Conservation (phyloP, 139 green algal species). For the Dunaliella sp. region DNA sequence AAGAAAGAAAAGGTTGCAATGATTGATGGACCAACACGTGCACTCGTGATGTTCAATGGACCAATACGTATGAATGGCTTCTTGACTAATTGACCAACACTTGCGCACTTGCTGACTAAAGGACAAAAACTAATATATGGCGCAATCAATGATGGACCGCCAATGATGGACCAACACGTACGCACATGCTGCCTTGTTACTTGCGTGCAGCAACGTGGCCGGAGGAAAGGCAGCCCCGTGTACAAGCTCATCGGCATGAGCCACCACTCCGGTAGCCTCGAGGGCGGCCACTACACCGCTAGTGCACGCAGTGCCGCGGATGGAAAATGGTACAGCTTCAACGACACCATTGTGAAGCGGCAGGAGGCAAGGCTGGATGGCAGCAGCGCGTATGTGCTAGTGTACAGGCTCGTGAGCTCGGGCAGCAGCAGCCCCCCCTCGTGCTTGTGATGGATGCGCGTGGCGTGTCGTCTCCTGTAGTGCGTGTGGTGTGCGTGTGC, state of each 20-base stretch:
- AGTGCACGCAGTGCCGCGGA: constrained; percentile 32
- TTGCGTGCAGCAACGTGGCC: neutral
- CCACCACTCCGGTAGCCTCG: constrained; percentile 62
- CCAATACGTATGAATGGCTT: no score
- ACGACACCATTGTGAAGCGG: constrained; percentile 43
- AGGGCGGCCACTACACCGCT: constrained; percentile 70
- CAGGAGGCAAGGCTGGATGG: constrained; percentile 7
- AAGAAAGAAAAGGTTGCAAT: no score
- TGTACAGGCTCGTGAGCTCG: constrained; percentile 41
- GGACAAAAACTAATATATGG: no score
- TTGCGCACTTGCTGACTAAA: no score
- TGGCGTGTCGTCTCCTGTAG: neutral
- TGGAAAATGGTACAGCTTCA: constrained; percentile 59
- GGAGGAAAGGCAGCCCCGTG: constrained; percentile 18
- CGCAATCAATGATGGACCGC: no score
- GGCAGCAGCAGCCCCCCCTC: neutral
- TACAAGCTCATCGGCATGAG: constrained; percentile 59
- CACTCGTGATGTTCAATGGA: no score
- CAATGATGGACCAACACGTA: no score
- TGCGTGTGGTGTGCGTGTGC: neutral
- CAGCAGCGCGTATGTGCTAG: constrained; percentile 51
- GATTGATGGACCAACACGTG: no score
- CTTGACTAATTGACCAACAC: no score
- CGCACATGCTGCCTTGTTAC: no score
- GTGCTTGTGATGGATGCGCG: neutral